Base-by-base conservation (phyloP, 306 rosid species). In the Inga laurina region DNA sequence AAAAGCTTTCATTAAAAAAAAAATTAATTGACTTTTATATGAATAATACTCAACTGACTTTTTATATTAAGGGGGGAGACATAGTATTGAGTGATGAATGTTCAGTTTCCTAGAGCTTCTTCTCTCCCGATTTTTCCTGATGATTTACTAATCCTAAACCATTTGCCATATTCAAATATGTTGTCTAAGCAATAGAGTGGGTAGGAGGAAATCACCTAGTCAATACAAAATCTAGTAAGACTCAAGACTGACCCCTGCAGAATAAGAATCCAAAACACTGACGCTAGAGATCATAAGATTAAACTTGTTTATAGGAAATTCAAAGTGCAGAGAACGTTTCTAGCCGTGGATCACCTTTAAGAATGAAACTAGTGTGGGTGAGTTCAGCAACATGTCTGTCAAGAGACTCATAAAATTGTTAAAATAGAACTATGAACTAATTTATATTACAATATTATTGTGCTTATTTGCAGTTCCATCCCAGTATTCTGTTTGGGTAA, bases 151-250 rank as follows among this genome's bases (percentile, higher is more conserved):
- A 44, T 72, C 65, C 44, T 37, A 44, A 19, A 30, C 15, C 22
- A 56, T 54, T 39, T 75, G 77, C 12, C 44, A 46, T 79, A n/a
- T 37, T 69, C 51, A 54, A 75, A 48, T 69, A 68, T 79, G 76
- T 54, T 64, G 41, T 34, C 15, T 49, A 21, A 22, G 81, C 52
- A 14, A 66, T 75, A 24, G 48, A 57, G 19, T 10, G 3, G 27
- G 27, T 16, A 48, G 32, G 75, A 46, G 32, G 22, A 7, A 61
- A 24, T 70, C 19, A 18, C 49, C 35, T 51, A 71, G 54, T 39
- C 72, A 45, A 81, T 70, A 13, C 76, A 71, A 41, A 74, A 27
- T 21, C 52, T 49, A 72, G 15, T 19, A 72, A 56, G 69, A 68
- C 35, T 75, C 30, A 8, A 52, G 30, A 9, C 21, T 74, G 30